Base-by-base conservation (phyloP, 2,329 filamentous ascomycete species). In the Dactylellina sp. region DNA sequence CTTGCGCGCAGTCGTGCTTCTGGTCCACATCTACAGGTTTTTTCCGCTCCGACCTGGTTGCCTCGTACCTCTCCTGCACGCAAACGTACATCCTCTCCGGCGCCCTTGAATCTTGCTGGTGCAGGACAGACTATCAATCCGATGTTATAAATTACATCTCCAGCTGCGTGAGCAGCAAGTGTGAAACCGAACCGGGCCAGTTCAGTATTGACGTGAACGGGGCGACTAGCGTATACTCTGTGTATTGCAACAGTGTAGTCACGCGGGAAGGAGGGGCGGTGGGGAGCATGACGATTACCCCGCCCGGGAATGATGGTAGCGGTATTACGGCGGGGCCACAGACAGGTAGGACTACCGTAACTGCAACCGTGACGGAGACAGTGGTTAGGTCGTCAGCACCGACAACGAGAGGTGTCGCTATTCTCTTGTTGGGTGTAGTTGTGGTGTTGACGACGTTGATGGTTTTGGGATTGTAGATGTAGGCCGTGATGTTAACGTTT, bases 41-140 rank as follows among this genome's bases (percentile, higher is more conserved):
- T 16, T 64, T 55, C 60, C 66, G 59, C 39, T 57, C 60, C 25
- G 66, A 72, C 28, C 49, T 52, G 18, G 53, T 72, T n/a, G 66
- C 66, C 12, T 72, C 66, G 32, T 64, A 59, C 59, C 52, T 71
- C 59, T 52, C 32, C 46, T 72, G 66, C 53, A 44, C 50, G 4
- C 66, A 72, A 55, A 37, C 59, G 11, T 46, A 55, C 52, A 64
- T 72, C 37, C 62, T 64, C 52, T 59, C 52, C 35, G 66, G 59
- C 52, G 66, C 66, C n/a, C 28, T 59, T 6, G 66, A 71, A 64
- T 57, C 57, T 16, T 71, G 59, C 59, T 71, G 57, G 59, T 71
- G 66, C 35, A 50, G 66, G 1, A 11, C 18, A 1, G 66, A 71
- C 11, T 71, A 71, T 18, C 50, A 52, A 20, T 7, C 5, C 0